Evolutionary conservation across 768 basidiomycete genomes (phyloP).

Genomic region (Leccinum obscurum): DNA sequence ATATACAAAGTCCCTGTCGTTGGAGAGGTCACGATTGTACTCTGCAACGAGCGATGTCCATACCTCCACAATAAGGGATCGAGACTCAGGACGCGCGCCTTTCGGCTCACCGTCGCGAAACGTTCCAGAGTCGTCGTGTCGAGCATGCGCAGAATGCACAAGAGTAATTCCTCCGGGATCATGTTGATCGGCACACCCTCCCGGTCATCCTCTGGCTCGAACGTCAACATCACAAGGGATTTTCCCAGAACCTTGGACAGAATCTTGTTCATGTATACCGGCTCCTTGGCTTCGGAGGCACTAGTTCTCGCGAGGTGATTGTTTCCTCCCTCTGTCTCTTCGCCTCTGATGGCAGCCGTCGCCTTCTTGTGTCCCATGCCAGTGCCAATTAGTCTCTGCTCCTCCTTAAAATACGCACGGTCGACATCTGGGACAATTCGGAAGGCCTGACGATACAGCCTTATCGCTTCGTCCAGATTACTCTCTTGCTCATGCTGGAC

Average conservation of each 20-base stretch:
- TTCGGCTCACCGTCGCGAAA: slow-evolving; percentile 72
- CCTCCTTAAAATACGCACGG: slow-evolving; percentile 60
- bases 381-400: slow-evolving; percentile 32
- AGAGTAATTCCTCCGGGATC: slow-evolving; percentile 77
- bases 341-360: slow-evolving; percentile 75
- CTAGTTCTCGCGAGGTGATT: slow-evolving; percentile 62
- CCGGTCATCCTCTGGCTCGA: slow-evolving; percentile 70
- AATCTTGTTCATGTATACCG: slow-evolving; percentile 33
- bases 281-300: slow-evolving; percentile 40
- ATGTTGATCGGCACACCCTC: slow-evolving; percentile 52
- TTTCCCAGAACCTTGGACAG: slow-evolving; percentile 48
- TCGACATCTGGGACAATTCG: slow-evolving; percentile 77
- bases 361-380: slow-evolving; percentile 65
- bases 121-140: slow-evolving; percentile 72
- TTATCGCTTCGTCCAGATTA: slow-evolving; percentile 72
- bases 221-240: slow-evolving; percentile 52
- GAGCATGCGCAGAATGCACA: slow-evolving; percentile 64
- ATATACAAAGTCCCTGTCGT: slow-evolving; percentile 58
- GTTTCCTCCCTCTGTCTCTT: slow-evolving; percentile 64
- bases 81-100: slow-evolving; percentile 69
- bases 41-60: slow-evolving; percentile 14
- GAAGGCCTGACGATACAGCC: slow-evolving; percentile 79
- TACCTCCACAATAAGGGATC: slow-evolving; percentile 79
- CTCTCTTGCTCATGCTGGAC: slow-evolving; percentile 73
- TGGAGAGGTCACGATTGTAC: slow-evolving; percentile 7